These are phyloP conservation scores for Metschnikowia shivogae DNA, from an alignment of 805 yeast species.

Conservation along the genomic window DNA sequence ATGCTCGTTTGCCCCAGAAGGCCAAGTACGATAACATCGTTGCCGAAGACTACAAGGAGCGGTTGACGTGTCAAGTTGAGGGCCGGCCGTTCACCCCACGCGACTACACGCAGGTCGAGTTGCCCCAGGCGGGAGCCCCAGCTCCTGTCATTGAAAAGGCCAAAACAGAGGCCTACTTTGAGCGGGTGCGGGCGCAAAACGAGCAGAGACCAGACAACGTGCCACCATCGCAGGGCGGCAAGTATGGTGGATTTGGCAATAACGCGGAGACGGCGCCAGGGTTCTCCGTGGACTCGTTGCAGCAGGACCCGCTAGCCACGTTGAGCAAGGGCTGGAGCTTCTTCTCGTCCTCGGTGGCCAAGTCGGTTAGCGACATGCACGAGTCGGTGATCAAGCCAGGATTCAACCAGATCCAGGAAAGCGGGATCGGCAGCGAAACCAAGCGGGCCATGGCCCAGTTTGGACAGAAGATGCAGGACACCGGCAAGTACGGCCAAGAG, in stretches of 20 bases:
- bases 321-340: slow-evolving; percentile 91
- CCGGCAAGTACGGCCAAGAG: slow-evolving; percentile 71
- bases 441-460: slow-evolving; percentile 93
- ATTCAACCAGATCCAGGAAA: slow-evolving; percentile 67
- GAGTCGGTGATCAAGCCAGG: slow-evolving; percentile 92
- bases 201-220: slow-evolving; percentile 67
- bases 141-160: slow-evolving; percentile 35
- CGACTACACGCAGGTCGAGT: slow-evolving; percentile 48
- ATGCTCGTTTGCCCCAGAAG: slow-evolving; percentile 57
- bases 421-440: slow-evolving; percentile 79
- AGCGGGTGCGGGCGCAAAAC: slow-evolving; percentile 70
- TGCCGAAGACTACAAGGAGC: slow-evolving; percentile 91
- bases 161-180: slow-evolving; percentile 80
- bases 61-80: slow-evolving; percentile 69
- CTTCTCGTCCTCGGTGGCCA: slow-evolving; percentile 78
- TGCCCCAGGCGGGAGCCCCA: slow-evolving; percentile 28
- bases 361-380: slow-evolving; percentile 80
- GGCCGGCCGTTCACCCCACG: slow-evolving; percentile 67
- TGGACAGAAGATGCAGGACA: slow-evolving; percentile 89
- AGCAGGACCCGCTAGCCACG: slow-evolving; percentile 86
- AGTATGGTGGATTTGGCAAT: slow-evolving; percentile 87
- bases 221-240: slow-evolving; percentile 94
- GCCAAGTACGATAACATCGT: slow-evolving; percentile 81
- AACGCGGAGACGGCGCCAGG: slow-evolving; percentile 53
- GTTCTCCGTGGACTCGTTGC: slow-evolving; percentile 65